These are phyloP conservation scores for Pseudogymnoascus sp. DNA, from an alignment of 2,329 filamentous ascomycete species.

Conservation along the genomic window DNA sequence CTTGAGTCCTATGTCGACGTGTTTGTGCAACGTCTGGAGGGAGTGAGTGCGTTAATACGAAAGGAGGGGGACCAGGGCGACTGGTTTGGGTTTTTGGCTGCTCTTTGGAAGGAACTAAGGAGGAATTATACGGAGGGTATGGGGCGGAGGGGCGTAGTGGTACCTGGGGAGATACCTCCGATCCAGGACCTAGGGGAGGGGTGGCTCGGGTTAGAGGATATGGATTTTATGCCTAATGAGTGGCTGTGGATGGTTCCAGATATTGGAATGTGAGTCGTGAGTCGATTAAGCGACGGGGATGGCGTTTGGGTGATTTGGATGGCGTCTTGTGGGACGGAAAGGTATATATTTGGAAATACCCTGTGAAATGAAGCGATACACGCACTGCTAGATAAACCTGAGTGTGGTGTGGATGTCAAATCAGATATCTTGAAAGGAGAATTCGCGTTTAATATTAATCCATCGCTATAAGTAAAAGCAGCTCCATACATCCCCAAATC, in stretches of 20 bases:
- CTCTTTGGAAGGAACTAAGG: constrained; percentile 1
- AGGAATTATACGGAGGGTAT: constrained; percentile 10
- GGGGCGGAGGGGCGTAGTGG: neutral
- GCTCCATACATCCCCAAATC: neutral
- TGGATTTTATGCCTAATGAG: constrained; percentile 11
- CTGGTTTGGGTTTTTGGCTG: constrained; percentile 9
- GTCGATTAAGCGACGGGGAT: neutral
- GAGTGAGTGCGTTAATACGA: neutral
- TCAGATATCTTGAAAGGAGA: neutral
- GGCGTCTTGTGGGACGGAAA: neutral
- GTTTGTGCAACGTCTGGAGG: neutral
- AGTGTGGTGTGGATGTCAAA: neutral
- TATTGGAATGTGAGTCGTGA: neutral
- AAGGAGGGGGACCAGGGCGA: neutral
- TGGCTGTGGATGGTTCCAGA: constrained; percentile 9
- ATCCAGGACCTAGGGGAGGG: neutral
- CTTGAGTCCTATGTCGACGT: constrained; percentile 11
- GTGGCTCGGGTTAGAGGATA: neutral
- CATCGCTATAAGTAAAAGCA: neutral
- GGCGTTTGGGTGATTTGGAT: neutral
- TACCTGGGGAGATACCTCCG: neutral
- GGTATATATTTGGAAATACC: neutral
- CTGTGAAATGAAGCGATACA: neutral
- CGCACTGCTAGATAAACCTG: neutral
- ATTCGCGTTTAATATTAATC: neutral